Evolutionary conservation across 768 basidiomycete species (phyloP).

Genomic region (Stropharia rugosoannulata): DNA sequence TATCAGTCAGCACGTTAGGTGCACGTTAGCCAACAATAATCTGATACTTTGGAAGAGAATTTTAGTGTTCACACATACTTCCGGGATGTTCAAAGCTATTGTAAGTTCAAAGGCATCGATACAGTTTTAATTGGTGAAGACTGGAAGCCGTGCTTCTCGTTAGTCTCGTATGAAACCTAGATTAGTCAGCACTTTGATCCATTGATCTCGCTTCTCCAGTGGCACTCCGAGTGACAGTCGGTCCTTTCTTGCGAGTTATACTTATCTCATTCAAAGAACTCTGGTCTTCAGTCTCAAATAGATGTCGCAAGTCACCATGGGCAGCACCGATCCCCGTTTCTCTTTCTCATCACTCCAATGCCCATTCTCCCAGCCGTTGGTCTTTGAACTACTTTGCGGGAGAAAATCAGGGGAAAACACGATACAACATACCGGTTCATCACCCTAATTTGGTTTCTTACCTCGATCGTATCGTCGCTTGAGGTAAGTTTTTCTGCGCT

Average conservation of each 20-base stretch:
- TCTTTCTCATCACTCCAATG: neutral
- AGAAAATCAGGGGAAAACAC: neutral
- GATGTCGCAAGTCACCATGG: neutral
- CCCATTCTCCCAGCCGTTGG: neutral
- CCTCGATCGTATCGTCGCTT: conserved; percentile 4
- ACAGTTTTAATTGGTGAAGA: no score
- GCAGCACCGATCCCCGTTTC: neutral
- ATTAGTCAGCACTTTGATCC: neutral
- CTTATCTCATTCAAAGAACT: neutral
- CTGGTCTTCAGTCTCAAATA: neutral
- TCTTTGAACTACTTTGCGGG: neutral
- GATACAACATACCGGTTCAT: no score
- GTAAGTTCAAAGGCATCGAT: no score
- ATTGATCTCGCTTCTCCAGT: no score
- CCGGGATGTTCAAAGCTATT: no score
- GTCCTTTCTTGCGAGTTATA: neutral
- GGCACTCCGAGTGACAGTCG: no score
- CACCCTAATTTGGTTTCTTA: neutral
- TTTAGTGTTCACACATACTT: no score
- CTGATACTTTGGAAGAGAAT: no score
- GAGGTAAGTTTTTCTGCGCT: conserved; percentile 2
- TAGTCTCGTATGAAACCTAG: neutral
- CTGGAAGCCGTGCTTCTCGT: no score
- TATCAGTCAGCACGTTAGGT: no score
- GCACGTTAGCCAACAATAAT: no score